phyloP scores from a whole-genome alignment of 495 filamentous ascomycete genomes.

The Podospora australis region DNA sequence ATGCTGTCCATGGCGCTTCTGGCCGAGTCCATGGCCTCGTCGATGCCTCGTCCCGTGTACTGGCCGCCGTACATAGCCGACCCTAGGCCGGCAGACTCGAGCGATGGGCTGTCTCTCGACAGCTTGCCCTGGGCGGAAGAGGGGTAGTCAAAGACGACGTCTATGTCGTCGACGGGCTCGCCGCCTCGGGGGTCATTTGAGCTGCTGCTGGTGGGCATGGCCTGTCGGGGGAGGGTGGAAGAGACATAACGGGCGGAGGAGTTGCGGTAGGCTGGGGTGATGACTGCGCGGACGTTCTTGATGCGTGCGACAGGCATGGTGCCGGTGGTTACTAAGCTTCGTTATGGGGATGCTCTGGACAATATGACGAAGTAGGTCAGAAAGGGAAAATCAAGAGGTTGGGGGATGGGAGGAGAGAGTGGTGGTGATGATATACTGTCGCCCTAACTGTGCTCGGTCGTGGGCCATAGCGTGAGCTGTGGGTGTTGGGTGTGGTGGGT shows the following conservation, averaged over 20 bases:
- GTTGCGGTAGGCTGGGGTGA: background rate
- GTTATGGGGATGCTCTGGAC: no score
- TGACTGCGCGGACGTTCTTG: no score
- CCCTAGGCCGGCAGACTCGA: background rate
- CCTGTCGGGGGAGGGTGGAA: background rate
- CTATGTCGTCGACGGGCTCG: conserved; percentile 16
- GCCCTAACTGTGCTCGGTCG: no score
- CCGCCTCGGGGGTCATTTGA: background rate
- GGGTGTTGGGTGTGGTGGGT: no score
- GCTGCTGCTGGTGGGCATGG: background rate
- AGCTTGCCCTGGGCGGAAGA: conserved; percentile 12
- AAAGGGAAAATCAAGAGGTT: no score
- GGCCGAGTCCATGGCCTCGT: conserved; percentile 2
- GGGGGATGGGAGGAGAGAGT: no score
- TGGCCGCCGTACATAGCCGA: background rate
- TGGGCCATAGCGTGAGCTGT: no score
- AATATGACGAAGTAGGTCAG: no score
- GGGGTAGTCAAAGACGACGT: conserved; percentile 25
- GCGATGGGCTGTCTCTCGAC: background rate
- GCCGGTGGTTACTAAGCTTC: no score
- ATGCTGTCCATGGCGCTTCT: background rate
- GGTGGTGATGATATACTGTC: no score
- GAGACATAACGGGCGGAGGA: background rate
- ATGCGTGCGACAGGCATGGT: no score
- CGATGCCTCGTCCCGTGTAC: conserved; percentile 6